Conservation (phyloP, 2,329 filamentous ascomycete genomes). For the Trichocomaceae sp. region DNA sequence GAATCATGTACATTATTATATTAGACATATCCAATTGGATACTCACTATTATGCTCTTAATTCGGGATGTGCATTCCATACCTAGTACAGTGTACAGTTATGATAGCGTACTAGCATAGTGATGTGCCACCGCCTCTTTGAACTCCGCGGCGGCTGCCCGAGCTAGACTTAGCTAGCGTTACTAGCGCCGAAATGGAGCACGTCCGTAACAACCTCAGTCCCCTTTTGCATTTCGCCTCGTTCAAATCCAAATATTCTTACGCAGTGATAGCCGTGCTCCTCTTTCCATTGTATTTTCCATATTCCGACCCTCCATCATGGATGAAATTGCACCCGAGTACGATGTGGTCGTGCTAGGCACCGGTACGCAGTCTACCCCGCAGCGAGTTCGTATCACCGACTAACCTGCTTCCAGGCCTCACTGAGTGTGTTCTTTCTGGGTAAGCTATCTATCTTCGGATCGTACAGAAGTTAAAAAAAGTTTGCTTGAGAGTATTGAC, state of each 20-base stretch:
- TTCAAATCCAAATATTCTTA: slow-evolving; percentile 12
- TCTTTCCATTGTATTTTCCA: slow-evolving; percentile 1
- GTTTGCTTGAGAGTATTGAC: slow-evolving; percentile 17
- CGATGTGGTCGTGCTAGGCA: slow-evolving; percentile 97
- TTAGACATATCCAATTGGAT: neutral
- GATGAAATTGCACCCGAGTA: slow-evolving; percentile 98
- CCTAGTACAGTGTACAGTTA: too few relatives aligned
- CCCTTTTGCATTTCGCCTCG: slow-evolving; percentile 13
- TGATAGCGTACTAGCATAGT: neutral
- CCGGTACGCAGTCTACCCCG: slow-evolving; percentile 59
- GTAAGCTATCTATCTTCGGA: slow-evolving; percentile 46
- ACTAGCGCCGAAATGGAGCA: neutral
- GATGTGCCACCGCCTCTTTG: slow-evolving; percentile 5
- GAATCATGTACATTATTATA: slow-evolving; percentile 6
- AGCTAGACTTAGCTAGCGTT: neutral
- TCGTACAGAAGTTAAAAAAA: neutral
- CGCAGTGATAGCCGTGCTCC: neutral
- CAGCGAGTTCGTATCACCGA: slow-evolving; percentile 10
- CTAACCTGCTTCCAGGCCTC: slow-evolving; percentile 58
- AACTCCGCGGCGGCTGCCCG: neutral
- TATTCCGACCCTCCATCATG: slow-evolving; percentile 54
- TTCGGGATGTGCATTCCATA: neutral
- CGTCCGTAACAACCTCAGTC: slow-evolving; percentile 6
- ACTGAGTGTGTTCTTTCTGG: slow-evolving; percentile 98
- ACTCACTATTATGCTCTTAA: neutral